Evolutionary conservation across 345 rosid genomes (phyloP).

Genomic region (Acer campestre): DNA sequence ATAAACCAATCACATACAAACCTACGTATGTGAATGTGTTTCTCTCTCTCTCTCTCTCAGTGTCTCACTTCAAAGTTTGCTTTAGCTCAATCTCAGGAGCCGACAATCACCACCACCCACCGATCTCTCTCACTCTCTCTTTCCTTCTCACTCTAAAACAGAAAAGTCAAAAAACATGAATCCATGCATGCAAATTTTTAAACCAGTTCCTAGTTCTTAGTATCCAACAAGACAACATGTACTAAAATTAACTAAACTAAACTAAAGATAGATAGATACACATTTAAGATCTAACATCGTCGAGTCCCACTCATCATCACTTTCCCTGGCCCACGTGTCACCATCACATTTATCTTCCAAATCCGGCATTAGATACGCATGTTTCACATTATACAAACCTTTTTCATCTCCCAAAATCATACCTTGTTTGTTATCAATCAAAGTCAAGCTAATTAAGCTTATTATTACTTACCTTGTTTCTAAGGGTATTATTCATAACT

Average conservation of each 20-base stretch:
- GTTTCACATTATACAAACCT: conserved; percentile 37
- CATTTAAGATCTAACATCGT: conserved; percentile 28
- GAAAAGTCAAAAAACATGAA: conserved; percentile 40
- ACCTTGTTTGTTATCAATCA: background rate
- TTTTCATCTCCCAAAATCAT: background rate
- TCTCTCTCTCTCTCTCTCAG: background rate
- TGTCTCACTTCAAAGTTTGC: background rate
- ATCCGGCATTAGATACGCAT: conserved; percentile 48
- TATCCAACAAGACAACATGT: conserved; percentile 13
- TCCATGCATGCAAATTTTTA: conserved; percentile 34
- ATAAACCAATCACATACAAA: too few relatives aligned
- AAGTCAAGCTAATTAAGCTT: background rate
- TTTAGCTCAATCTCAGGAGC: conserved; percentile 33
- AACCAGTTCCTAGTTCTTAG: background rate
- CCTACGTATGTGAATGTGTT: too few relatives aligned
- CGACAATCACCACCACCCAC: conserved; percentile 33
- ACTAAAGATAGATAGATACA: conserved; percentile 6
- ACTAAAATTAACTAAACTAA: conserved; percentile 11
- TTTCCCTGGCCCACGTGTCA: conserved; percentile 50
- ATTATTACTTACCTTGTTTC: conserved; percentile 3
- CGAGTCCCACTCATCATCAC: conserved; percentile 26
- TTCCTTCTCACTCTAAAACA: too few relatives aligned
- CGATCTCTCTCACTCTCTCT: background rate
- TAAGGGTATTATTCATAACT: background rate
- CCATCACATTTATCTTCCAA: conserved; percentile 42